Conservation (phyloP, 257 asterid genomes). For the Penstemon eatonii region DNA sequence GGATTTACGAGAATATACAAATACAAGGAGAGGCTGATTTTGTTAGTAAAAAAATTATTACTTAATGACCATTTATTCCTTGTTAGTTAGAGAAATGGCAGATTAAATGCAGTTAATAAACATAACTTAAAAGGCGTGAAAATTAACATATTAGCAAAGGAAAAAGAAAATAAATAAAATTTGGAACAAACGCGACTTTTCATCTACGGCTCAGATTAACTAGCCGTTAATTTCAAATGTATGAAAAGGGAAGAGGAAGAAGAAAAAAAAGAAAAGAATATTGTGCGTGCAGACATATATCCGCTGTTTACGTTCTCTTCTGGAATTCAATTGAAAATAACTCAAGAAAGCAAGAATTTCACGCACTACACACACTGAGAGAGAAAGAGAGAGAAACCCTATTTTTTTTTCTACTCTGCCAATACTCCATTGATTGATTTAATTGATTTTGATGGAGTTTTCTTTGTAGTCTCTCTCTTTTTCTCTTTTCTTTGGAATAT, state of each 20-base stretch:
- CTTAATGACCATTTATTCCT: constrained; percentile 13
- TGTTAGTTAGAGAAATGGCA: not conserved
- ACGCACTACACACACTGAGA: not conserved
- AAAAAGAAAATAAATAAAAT: constrained; percentile 28
- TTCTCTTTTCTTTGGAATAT: not conserved
- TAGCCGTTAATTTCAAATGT: constrained; percentile 64
- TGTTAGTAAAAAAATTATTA: not conserved
- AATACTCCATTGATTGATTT: not conserved
- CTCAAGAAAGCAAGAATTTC: constrained; percentile 1
- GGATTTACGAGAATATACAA: not conserved
- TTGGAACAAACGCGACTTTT: constrained; percentile 32
- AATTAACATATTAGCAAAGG: not conserved
- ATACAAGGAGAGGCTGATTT: not conserved
- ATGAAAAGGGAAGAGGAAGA: constrained; percentile 10
- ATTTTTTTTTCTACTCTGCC: too few relatives aligned
- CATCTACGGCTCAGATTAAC: constrained; percentile 41
- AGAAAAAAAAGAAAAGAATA: not conserved
- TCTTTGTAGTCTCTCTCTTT: constrained; percentile 21
- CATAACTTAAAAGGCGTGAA: constrained; percentile 5
- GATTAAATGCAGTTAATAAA: constrained; percentile 13
- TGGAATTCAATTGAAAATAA: not conserved
- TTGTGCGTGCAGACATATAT: constrained; percentile 26
- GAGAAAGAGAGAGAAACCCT: not conserved
- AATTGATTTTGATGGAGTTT: constrained; percentile 23
- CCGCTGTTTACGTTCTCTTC: constrained; percentile 33